Evolutionary conservation across 306 rosid genomes (phyloP).

Genomic region (Rosa chinensis): DNA sequence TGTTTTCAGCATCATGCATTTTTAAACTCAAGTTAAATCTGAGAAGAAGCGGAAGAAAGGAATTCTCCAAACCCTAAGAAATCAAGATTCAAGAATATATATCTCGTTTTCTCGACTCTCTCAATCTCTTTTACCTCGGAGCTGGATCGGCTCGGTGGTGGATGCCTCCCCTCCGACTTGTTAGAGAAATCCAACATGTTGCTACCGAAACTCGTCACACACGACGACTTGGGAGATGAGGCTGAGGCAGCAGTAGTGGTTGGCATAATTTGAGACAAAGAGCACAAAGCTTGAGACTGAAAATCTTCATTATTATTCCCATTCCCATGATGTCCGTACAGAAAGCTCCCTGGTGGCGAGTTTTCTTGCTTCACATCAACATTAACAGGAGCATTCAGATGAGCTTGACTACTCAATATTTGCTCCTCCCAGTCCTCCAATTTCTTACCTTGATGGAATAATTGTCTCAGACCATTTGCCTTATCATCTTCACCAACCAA

Average conservation of each 20-base stretch:
- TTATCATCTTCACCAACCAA: slow-evolving; percentile 65
- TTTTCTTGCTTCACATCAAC: slow-evolving; percentile 68
- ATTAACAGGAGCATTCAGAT: slow-evolving; percentile 34
- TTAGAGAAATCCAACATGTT: slow-evolving; percentile 84
- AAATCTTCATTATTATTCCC: slow-evolving; percentile 29
- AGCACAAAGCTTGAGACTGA: slow-evolving; percentile 45
- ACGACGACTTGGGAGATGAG: slow-evolving; percentile 69
- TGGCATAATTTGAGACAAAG: slow-evolving; percentile 39
- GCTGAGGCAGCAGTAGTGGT: slow-evolving; percentile 18
- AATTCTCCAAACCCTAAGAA: background rate
- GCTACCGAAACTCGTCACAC: slow-evolving; percentile 73
- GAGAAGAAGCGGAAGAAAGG: background rate
- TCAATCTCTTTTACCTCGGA: slow-evolving; percentile 58
- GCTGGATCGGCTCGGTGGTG: slow-evolving; percentile 57
- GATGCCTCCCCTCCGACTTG: slow-evolving; percentile 48
- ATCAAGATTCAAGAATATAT: background rate
- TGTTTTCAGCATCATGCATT: background rate
- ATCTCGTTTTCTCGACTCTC: background rate
- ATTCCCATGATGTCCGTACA: slow-evolving; percentile 44
- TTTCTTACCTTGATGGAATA: slow-evolving; percentile 45
- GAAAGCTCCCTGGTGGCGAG: slow-evolving; percentile 40
- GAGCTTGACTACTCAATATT: slow-evolving; percentile 31
- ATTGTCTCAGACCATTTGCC: slow-evolving; percentile 39
- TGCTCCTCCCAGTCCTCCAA: slow-evolving; percentile 74
- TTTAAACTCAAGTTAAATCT: background rate